Percentiles rank a stretch among this genome's conserved stretches.
Evolutionary conservation across 805 yeast genomes (phyloP).

Genomic region (Candida cerambycidarum): DNA sequence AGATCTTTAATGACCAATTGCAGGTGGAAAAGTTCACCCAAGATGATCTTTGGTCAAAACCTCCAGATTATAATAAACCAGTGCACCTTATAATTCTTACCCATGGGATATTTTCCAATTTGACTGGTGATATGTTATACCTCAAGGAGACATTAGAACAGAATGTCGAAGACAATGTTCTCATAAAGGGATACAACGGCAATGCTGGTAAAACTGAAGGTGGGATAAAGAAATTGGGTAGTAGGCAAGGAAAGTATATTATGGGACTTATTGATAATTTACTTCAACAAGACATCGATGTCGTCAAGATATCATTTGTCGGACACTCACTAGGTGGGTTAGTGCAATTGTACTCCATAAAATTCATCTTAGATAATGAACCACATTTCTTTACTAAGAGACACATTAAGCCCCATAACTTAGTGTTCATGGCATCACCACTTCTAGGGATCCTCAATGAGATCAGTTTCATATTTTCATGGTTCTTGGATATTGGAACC

Average conservation of each 20-base stretch:
- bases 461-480: conserved; percentile 36
- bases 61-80: conserved; percentile 26
- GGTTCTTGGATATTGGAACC: conserved; percentile 46
- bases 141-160: conserved; percentile 33
- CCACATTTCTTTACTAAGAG: conserved; percentile 26
- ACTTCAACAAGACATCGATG: conserved; percentile 15
- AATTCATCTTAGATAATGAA: conserved; percentile 30
- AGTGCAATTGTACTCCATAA: conserved; percentile 42
- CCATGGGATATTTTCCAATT: conserved; percentile 44
- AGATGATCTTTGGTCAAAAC: conserved; percentile 34
- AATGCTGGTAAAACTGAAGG: conserved; percentile 44
- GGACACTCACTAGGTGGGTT: conserved; percentile 48
- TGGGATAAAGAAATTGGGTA: conserved; percentile 40
- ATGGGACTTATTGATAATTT: conserved; percentile 25
- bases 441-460: conserved; percentile 43
- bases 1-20: conserved; percentile 23
- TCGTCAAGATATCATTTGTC: conserved; percentile 37
- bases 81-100: conserved; percentile 43
- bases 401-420: conserved; percentile 31
- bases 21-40: conserved; percentile 26
- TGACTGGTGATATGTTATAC: conserved; percentile 46
- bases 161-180: conserved; percentile 29
- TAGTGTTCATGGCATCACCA: conserved; percentile 44
- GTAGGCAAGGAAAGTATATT: conserved; percentile 28
- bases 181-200: conserved; percentile 38